Base-by-base conservation (phyloP, 345 rosid genomes). In the Dipteronia dyeriana region DNA sequence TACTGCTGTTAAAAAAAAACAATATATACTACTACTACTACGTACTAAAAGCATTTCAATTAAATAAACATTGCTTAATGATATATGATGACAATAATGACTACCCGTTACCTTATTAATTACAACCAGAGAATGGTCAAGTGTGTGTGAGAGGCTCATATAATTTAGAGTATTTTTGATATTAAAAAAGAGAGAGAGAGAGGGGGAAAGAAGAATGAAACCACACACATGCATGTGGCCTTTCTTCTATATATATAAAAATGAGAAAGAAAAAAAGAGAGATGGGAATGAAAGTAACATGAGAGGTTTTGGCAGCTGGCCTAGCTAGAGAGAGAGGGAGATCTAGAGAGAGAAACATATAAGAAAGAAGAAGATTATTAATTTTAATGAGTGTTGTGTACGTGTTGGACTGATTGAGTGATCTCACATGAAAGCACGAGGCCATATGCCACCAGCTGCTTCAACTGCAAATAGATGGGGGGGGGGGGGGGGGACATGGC, bases 361-460 rank as follows among this genome's bases (percentile, higher is more conserved):
- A 7, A 41, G 10, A 7, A 41, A 51, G 68, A 61, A 22, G 68
- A 70, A 3, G 76, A 57, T 31, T 34, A 34, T 34, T 4, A 4
- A 34, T 9, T 59, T 65, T 11, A 72, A 79, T 79, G 85, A 68
- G 64, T 62, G 70, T 73, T 41, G 45, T 41, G 45, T 41, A 41
- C 45, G 9, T 41, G 82, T 19, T 77, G 81, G 84, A 81, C 17
- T 79, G 74, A 83, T 78, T 63, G 79, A 85, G 74, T 34, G 38
- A 34, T 60, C 68, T 83, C 88, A 85, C 90, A 80, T 87, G 90
- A 83, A 87, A 7, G 87, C 90, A 87, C 82, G 85, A 85, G 81
- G 84, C 68, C 68, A n/a, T 53, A 16, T 19, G 1, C 17, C 79
- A 75, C 68, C 79, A 70, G 78, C 85, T 63, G 71, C 82, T 23